phyloP scores from a whole-genome alignment of 257 asterid genomes.

The Solanum microdontum region DNA sequence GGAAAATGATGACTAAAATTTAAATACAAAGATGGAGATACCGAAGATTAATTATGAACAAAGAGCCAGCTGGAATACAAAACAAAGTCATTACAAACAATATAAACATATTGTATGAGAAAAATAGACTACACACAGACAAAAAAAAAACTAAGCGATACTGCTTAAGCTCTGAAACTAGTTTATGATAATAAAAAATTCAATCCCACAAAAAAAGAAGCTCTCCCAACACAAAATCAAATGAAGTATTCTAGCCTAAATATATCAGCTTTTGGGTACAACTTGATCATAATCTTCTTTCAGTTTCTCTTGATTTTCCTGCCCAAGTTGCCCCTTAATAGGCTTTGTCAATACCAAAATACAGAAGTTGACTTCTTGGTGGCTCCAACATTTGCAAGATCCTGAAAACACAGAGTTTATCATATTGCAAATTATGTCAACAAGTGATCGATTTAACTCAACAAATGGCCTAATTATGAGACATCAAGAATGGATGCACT shows the following conservation, averaged over 20 bases:
- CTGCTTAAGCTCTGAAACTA: slow-evolving; percentile 57
- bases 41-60: background rate
- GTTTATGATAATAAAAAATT: background rate
- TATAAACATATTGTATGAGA: background rate
- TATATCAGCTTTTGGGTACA: background rate
- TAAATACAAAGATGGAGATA: background rate
- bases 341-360: background rate
- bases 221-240: background rate
- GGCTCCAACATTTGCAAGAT: background rate
- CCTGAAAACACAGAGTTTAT: background rate
- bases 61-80: background rate
- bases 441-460: background rate
- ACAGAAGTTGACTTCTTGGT: background rate
- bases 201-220: background rate
- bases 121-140: background rate
- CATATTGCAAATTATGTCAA: background rate
- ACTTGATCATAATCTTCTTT: background rate
- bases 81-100: background rate
- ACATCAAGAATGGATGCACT: background rate
- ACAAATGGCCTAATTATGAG: background rate
- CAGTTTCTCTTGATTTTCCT: background rate
- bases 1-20: background rate
- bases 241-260: background rate
- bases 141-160: background rate
- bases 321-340: background rate